Evolutionary conservation across 2,329 filamentous ascomycete genomes (phyloP).

Genomic region (Escovopsis sp.): DNA sequence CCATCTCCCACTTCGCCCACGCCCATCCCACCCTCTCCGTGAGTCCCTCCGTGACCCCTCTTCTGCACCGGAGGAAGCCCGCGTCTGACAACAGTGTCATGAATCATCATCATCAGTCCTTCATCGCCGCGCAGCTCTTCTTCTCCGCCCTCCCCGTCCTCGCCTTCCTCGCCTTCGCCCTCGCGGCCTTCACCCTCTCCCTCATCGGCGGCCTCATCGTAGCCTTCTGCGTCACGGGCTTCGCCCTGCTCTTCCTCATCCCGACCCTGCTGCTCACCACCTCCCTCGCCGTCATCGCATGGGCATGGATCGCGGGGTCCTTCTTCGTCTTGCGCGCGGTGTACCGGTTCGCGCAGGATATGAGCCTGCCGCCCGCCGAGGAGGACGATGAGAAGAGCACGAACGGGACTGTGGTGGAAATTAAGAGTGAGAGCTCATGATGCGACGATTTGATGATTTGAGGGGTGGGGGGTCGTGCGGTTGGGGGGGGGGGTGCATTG

Average conservation of each 20-base stretch:
- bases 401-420: background rate
- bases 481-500: too few species aligned
- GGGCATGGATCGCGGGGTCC: constrained; percentile 49
- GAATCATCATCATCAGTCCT: constrained; percentile 45
- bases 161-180: constrained; percentile 52
- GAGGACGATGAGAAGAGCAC: constrained; percentile 8
- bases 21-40: constrained; percentile 58
- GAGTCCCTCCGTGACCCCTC: constrained; percentile 16
- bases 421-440: background rate
- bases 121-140: constrained; percentile 49
- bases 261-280: constrained; percentile 55
- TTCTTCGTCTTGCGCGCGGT: constrained; percentile 37
- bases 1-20: constrained; percentile 39
- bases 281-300: constrained; percentile 46
- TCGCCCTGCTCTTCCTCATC: constrained; percentile 52
- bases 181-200: constrained; percentile 48
- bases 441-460: background rate
- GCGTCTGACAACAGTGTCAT: background rate
- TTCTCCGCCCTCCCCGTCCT: constrained; percentile 53
- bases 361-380: constrained; percentile 6
- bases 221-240: constrained; percentile 50
- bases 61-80: background rate
- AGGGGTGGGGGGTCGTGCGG: too few species aligned
- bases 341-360: constrained; percentile 23
- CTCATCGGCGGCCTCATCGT: constrained; percentile 48